Base-by-base conservation (phyloP, 352 stramenopile species). In the Pythium folliculosum region DNA sequence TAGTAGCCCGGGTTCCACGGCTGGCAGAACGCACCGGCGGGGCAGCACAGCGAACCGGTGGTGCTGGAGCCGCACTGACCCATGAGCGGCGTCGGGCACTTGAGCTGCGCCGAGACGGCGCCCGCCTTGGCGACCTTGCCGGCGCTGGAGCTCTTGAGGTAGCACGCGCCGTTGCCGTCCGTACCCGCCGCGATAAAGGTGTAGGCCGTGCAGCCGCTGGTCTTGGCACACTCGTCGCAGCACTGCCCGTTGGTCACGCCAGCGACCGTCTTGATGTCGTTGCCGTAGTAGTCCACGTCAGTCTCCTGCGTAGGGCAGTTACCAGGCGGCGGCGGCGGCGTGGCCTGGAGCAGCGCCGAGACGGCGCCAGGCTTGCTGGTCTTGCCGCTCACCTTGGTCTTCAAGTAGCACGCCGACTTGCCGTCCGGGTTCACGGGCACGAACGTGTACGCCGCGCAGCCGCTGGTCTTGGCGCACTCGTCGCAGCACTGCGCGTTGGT, bases 1-100 rank as follows among this genome's bases (percentile, higher is more conserved):
- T 86, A 89, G 70, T 81, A 89, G 1, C 61, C 71, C 6, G 70
- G 53, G 54, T 86, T 88, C 81, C 81, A 89, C 8, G 81, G 81
- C 51, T 89, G 81, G 64, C 81, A 89, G 75, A 77, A 87, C 4
- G 70, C 62, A 47, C 68, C 70, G 12, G 48, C 48, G 9, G 70
- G 70, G 37, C 81, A 89, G 76, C 81, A 89, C n/a, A 60, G 63
- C 5, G 67, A 7, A 0, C 77, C 79, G 5, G 35, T 71, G 21
- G 77, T 63, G 17, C 62, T 60, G 12, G 79, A 79, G 21, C 77
- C 79, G 43, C 79, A 87, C 3, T 63, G 35, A 1, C 73, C 73
- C 53, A 71, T 69, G 1, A 81, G n/a, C 12, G 71, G 60, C 0
- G 66, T 76, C 13, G 44, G 52, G 48, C 78, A 87, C 13, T 62